phyloP scores from a whole-genome alignment of 2,329 filamentous ascomycete genomes.

The Rhinocladiella similis region DNA sequence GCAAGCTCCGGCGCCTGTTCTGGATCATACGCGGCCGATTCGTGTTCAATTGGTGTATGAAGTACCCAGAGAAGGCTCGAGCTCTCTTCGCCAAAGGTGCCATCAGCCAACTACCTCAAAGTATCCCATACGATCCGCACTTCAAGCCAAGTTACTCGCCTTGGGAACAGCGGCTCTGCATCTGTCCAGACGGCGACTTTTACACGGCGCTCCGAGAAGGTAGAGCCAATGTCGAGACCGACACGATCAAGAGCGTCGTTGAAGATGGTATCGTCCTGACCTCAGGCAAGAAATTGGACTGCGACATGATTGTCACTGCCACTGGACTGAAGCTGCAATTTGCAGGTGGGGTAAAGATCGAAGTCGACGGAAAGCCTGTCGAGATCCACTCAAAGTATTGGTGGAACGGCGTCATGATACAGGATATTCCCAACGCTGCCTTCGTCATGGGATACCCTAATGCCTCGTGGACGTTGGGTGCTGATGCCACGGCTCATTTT shows the following conservation, averaged over 20 bases:
- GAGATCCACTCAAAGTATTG: slow-evolving; percentile 37
- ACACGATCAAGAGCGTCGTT: slow-evolving; percentile 52
- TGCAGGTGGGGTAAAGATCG: slow-evolving; percentile 37
- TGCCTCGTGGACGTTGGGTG: slow-evolving; percentile 46
- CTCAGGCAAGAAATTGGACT: slow-evolving; percentile 42
- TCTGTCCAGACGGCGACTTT: slow-evolving; percentile 62
- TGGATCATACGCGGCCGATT: background rate
- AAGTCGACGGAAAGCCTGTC: slow-evolving; percentile 38
- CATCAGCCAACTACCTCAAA: slow-evolving; percentile 3
- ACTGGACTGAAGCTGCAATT: slow-evolving; percentile 43
- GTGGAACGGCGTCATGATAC: slow-evolving; percentile 46
- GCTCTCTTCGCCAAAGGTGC: background rate
- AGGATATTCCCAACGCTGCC: slow-evolving; percentile 43
- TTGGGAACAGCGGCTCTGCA: slow-evolving; percentile 52
- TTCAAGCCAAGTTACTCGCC: slow-evolving; percentile 53
- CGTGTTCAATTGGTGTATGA: background rate
- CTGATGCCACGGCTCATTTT: slow-evolving; percentile 42
- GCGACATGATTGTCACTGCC: slow-evolving; percentile 45
- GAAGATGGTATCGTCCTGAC: slow-evolving; percentile 49
- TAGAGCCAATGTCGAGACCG: slow-evolving; percentile 55
- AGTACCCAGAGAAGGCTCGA: background rate
- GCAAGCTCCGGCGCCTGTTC: background rate
- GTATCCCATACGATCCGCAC: slow-evolving; percentile 57
- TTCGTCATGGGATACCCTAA: slow-evolving; percentile 45
- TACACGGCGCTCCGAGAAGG: slow-evolving; percentile 52